phyloP scores from a whole-genome alignment of 1,284 basidiomycete species.

The Malassezia yamatoensis region DNA sequence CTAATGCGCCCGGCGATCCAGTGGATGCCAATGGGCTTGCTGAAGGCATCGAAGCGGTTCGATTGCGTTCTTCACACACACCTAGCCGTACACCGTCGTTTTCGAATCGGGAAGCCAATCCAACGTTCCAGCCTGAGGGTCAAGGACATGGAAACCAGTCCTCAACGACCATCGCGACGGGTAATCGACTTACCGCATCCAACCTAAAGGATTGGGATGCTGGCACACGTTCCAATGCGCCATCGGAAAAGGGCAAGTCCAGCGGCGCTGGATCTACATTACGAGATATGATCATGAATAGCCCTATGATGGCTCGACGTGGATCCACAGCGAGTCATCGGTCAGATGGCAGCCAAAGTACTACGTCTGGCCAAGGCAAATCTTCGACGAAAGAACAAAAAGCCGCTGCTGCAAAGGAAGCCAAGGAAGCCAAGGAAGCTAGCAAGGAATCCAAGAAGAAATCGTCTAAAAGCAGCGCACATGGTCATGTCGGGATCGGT shows the following conservation, averaged over 20 bases:
- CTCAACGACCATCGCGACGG: conserved; percentile 4
- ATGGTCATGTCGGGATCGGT: conserved; percentile 6
- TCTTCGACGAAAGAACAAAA: conserved; percentile 20
- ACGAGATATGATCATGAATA: conserved; percentile 45
- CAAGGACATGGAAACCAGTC: background rate
- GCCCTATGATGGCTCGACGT: conserved; percentile 37
- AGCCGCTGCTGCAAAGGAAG: conserved; percentile 22
- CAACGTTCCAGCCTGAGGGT: conserved; percentile 16
- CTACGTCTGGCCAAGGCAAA: conserved; percentile 20
- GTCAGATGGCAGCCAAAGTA: conserved; percentile 12
- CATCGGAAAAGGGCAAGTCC: conserved; percentile 23
- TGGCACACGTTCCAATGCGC: conserved; percentile 17
- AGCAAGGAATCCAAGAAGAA: conserved; percentile 19
- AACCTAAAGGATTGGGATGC: conserved; percentile 43
- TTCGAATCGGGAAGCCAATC: background rate
- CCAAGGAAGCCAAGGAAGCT: conserved; percentile 18
- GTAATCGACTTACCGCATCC: conserved; percentile 33
- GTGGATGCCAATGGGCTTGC: conserved; percentile 23
- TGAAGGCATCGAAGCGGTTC: conserved; percentile 25
- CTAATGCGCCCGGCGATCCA: conserved; percentile 24
- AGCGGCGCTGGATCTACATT: conserved; percentile 33
- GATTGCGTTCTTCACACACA: conserved; percentile 26
- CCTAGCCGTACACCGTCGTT: conserved; percentile 32
- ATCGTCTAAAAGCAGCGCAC: conserved; percentile 24
- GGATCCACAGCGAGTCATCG: conserved; percentile 34